Base-by-base conservation (phyloP, 2,329 filamentous ascomycete species). In the Cryphonectria parasitica region DNA sequence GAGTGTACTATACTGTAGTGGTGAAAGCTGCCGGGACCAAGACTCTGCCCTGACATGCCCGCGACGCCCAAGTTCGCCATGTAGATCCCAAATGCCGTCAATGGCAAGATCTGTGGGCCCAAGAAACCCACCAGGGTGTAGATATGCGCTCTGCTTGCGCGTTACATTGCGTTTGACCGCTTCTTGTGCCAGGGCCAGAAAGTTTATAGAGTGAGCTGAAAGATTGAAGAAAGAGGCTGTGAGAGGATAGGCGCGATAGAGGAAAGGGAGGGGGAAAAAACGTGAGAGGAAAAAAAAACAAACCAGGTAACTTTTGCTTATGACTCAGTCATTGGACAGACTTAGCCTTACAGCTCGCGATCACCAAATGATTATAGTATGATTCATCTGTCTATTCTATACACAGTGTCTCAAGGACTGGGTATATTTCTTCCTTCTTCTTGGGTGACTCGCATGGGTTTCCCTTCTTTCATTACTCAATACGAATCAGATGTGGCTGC, bases 71-170 rank as follows among this genome's bases (percentile, higher is more conserved):
- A 25, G 11, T 54, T 58, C 25, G 54, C 54, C 25, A 58, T 58
- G 54, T 34, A 58, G 54, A 58, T 58, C 54, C 25, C 54, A 31
- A 58, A 58, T 58, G 54, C 54, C 54, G 54, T 31, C 54, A 58
- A 58, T 58, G 54, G 19, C 54, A 31, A 58, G 25, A 19, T 31
- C 54, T 34, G 54, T 31, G 25, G 54, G 15, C 2, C 25, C 11
- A 17, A 5, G 3, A 3, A n/a, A 49, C 45, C 22, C 22, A 7
- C 28, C 22, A 56, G 5, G 25, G 52, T 56, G 25, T 17, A 31
- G 15, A 58, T 58, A 15, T 8, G 54, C 25, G 25, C 45, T 10
- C 45, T 49, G 45, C 45, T 49, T 49, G 45, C 45, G 28, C 28
- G 28, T 10, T 58, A 25, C 25, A 58, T 58, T 58, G 25, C 28